Base-by-base conservation (phyloP, 331 rosid genomes). In the Spiraea crenata region DNA sequence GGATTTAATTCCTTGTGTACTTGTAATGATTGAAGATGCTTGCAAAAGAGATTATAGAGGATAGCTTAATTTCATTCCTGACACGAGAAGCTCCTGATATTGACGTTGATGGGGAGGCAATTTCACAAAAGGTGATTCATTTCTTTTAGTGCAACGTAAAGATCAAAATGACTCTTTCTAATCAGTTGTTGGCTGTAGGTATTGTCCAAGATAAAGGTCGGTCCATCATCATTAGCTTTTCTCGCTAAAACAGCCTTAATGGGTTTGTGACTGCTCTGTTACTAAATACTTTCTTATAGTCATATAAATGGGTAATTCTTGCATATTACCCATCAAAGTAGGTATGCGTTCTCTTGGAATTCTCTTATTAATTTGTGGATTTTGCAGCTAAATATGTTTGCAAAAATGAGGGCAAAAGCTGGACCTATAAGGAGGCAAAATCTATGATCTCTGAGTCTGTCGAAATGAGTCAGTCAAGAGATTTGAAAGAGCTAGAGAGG, bases 11-110 rank as follows among this genome's bases (percentile, higher is more conserved):
- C 19, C 16, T 74, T 75, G 31, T 75, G 67, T 63, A 49, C 80
- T 57, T 57, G 34, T 75, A 60, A 74, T 75, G 54, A 68, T 20
- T 74, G 46, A 71, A 93, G 99, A 93, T 93, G 97, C 97, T 89
- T 70, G 97, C 95, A 20, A 93, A 85, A 87, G 96, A 89, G 81
- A 87, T 89, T 67, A 77, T 93, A 75, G 97, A 89, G 87, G 99
- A 87, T 71, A 89, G 85, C 72, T 65, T 91, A 81, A 85, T 89
- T 84, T 78, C 92, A 17, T 82, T 86, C 82, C 83, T 93, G 76
- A 83, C 91, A 35, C 81, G 50, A 49, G 97, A 89, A 80, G 84
- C 81, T 77, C 89, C 95, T 70, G 81, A 86, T 69, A 37, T 71
- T 80, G 92, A 89, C 76, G 69, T 76, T 75, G 90, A 84, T 37